Base-by-base conservation (phyloP, 164 flowering plant genomes). In the Vitis vinifera region DNA sequence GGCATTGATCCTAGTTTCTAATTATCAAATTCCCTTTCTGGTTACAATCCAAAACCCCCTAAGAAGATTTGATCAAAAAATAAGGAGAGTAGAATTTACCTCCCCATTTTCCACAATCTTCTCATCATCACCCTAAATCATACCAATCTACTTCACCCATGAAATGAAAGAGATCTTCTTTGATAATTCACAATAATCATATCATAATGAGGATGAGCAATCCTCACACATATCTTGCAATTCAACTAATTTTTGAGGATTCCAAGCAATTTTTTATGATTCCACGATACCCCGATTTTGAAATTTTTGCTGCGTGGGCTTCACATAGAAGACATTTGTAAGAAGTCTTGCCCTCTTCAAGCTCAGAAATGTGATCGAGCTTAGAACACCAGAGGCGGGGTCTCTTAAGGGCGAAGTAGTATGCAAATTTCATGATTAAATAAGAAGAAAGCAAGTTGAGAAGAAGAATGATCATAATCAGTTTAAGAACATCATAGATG, bases 361-460 rank as follows among this genome's bases (percentile, higher is more conserved):
- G 76, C 30, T 89, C 89, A 1, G 86, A 76, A 62, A 86, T 19
- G 59, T 81, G 90, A 77, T 90, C 92, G 17, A 92, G 73, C 80
- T 93, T 83, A 0, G 88, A 83, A 77, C 98, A 93, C 90, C 85
- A 90, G 2, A 83, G 61, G 69, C 98, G 90, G 19, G 98, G 99
- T 11, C 90, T 75, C 73, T 89, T 81, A 10, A 95, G 91, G 67
- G 97, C 95, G 63, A 93, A 91, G 78, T 80, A 91, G 4, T 80
- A 77, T 0, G 98, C 86, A 57, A 87, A 95, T 68, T 82, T 89
- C 48, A 76, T 7, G 71, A 90, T 90, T 73, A 93, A 76, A 74
- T 86, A 89, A 57, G 97, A 93, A 55, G 90, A 91, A 6, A 93
- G 79, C 53, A 96, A 90, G 68, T 95, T 91, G 57, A 90, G 77